A percentile compares a stretch with the other conserved stretches of the same genome.
Conservation (phyloP, 345 rosid genomes). For the Ceriops tagal region DNA sequence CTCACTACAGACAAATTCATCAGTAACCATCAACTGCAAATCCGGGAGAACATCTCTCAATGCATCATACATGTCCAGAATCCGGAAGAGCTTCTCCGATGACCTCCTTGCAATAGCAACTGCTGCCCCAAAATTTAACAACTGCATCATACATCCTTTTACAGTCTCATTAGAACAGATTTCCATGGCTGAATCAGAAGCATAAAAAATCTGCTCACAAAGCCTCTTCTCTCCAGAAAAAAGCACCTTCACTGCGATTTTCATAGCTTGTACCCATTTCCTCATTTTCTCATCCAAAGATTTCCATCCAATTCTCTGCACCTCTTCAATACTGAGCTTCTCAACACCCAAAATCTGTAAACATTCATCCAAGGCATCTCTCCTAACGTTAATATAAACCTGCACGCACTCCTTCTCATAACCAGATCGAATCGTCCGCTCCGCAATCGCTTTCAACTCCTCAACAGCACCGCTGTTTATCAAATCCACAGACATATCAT, state of each 20-base stretch:
- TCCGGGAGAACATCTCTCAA: slow-evolving; percentile 53
- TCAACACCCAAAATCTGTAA: slow-evolving; percentile 71
- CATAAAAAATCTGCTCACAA: slow-evolving; percentile 66
- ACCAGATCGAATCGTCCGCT: slow-evolving; percentile 87
- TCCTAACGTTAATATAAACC: slow-evolving; percentile 69
- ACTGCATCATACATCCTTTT: slow-evolving; percentile 77
- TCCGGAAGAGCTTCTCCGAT: slow-evolving; percentile 88
- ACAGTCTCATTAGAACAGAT: slow-evolving; percentile 83
- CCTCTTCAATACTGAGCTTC: slow-evolving; percentile 92
- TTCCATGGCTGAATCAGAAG: slow-evolving; percentile 54
- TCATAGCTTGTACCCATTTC: slow-evolving; percentile 89
- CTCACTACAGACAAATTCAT: slow-evolving; percentile 53
- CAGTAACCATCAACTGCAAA: slow-evolving; percentile 57
- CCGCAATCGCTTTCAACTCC: slow-evolving; percentile 75
- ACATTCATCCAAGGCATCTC: slow-evolving; percentile 84
- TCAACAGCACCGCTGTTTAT: slow-evolving; percentile 53
- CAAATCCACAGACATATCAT: slow-evolving; percentile 78
- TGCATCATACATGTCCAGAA: slow-evolving; percentile 91
- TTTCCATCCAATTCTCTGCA: slow-evolving; percentile 88
- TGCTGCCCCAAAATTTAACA: slow-evolving; percentile 91
- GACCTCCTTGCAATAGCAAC: slow-evolving; percentile 81
- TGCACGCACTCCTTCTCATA: slow-evolving; percentile 95
- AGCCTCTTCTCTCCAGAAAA: slow-evolving; percentile 75
- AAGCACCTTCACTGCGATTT: slow-evolving; percentile 64
- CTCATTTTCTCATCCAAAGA: slow-evolving; percentile 96